These are phyloP conservation scores for Eimeria maxima DNA, from an alignment of 169 alveolate genomes.

Conservation along the genomic window DNA sequence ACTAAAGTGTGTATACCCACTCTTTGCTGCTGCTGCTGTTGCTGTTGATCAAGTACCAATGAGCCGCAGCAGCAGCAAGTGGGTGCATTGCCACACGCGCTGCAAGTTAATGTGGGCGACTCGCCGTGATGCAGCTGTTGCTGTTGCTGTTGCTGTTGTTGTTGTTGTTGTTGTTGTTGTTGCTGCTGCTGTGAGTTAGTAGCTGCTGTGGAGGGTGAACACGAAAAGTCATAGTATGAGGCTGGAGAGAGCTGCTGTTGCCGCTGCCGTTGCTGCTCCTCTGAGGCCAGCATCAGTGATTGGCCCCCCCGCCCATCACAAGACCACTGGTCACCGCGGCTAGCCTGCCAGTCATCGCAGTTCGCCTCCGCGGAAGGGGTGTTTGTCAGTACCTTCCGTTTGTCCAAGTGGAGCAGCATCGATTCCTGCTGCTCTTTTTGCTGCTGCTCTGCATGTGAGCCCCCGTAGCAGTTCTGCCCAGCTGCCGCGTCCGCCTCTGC, in stretches of 20 bases:
- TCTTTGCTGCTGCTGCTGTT: constrained; percentile 72
- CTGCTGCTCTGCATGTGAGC: constrained; percentile 35
- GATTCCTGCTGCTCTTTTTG: constrained; percentile 40
- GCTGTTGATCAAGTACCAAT: constrained; percentile 46
- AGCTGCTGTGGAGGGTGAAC: constrained; percentile 34
- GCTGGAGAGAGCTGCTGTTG: constrained; percentile 60
- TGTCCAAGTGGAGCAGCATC: constrained; percentile 39
- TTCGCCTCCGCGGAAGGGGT: constrained; percentile 19
- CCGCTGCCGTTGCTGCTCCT: constrained; percentile 33
- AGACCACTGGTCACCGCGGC: constrained; percentile 37
- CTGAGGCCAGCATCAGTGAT: background rate
- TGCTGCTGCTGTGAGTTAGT: background rate
- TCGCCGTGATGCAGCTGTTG: constrained; percentile 63
- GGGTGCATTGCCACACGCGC: constrained; percentile 27
- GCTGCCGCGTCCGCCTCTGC: background rate
- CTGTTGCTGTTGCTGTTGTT: background rate
- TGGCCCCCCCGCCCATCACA: constrained; percentile 37
- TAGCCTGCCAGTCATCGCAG: constrained; percentile 31
- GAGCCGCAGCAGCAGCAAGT: constrained; percentile 58
- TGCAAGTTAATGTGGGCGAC: constrained; percentile 29
- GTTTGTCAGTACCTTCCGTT: constrained; percentile 9
- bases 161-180: background rate
- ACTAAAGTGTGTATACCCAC: constrained; percentile 34
- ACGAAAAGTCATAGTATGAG: constrained; percentile 39
- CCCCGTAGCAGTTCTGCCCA: constrained; percentile 38